Base-by-base conservation (phyloP, 2,329 filamentous ascomycete genomes). In the Aphanoascus verrucosus region DNA sequence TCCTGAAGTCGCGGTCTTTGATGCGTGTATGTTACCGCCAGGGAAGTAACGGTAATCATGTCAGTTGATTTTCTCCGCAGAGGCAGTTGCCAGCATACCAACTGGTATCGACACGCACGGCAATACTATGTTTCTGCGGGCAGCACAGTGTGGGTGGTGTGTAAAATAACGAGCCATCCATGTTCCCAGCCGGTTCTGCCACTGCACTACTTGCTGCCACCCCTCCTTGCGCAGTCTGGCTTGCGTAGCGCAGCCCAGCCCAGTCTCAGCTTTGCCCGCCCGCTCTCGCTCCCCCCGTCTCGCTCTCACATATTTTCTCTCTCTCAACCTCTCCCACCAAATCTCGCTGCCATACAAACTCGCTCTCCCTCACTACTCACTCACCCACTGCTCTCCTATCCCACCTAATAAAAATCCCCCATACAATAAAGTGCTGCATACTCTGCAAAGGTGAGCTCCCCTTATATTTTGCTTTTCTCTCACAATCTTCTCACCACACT, bases 391-490 rank as follows among this genome's bases (percentile, higher is more conserved):
- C 57, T 56, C 53, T 62, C 63, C 64, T 61, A 60, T 58, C 60
- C 60, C 57, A 57, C 59, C 57, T 54, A 57, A 56, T 23, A 56
- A 57, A 46, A 58, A 55, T 45, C 57, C 56, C 64, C 64, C 65
- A 67, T 66, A 65, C 67, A 67, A 65, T 63, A 69, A 63, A 62
- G 65, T 69, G 67, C 65, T 65, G 59, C 63, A 65, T 54, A 58
- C 64, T 50, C 65, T 63, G 61, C 59, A 60, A 62, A 61, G 64
- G 66, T 69, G 61, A 65, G 64, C 63, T 63, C 61, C 53, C 31
- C 49, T 40, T 44, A 32, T 35, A 42, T 17, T 48, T 40, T 46
- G 31, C n/a, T 49, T 51, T 50, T 48, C 38, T 53, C 32, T 51
- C 20, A 43, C 49, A 31, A 34, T 42, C 19, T 19, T 17, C 42